These are phyloP conservation scores for Cyberlindnera mycetangii DNA, from an alignment of 805 yeast species.

Conservation along the genomic window DNA sequence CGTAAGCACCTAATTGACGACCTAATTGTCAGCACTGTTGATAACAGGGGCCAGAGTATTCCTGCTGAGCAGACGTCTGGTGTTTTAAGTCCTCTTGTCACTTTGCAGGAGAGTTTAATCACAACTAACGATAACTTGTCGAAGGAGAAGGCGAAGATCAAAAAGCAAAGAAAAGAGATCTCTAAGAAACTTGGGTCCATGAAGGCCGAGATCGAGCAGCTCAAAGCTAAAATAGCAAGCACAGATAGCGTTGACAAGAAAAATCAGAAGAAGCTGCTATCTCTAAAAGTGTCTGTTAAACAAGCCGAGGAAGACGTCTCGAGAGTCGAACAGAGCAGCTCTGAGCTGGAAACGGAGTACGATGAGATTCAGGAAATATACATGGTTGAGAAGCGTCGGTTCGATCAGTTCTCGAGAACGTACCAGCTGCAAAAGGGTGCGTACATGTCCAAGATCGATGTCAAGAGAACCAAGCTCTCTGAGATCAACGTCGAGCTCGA, in stretches of 20 bases:
- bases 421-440: conserved; percentile 32
- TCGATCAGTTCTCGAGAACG: conserved; percentile 34
- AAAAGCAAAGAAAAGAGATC: conserved; percentile 56
- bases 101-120: conserved; percentile 61
- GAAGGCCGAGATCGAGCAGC: conserved; percentile 54
- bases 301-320: conserved; percentile 26
- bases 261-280: conserved; percentile 28
- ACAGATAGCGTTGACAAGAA: conserved; percentile 57
- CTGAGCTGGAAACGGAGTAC: conserved; percentile 25
- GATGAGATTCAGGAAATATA: conserved; percentile 38
- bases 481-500: conserved; percentile 30
- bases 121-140: conserved; percentile 59
- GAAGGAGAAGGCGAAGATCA: conserved; percentile 55
- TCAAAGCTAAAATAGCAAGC: conserved; percentile 44
- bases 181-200: conserved; percentile 49
- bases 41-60: conserved; percentile 20
- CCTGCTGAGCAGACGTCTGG: conserved; percentile 33
- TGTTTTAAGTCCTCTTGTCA: conserved; percentile 55
- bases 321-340: conserved; percentile 17
- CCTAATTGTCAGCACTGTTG: conserved; percentile 37
- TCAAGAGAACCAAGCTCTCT: conserved; percentile 23
- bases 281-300: conserved; percentile 22
- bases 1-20: conserved; percentile 37
- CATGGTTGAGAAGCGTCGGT: conserved; percentile 35
- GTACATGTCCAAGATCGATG: conserved; percentile 26